Base-by-base conservation (phyloP, 495 filamentous ascomycete genomes). In the Penicillium ochrochloron region DNA sequence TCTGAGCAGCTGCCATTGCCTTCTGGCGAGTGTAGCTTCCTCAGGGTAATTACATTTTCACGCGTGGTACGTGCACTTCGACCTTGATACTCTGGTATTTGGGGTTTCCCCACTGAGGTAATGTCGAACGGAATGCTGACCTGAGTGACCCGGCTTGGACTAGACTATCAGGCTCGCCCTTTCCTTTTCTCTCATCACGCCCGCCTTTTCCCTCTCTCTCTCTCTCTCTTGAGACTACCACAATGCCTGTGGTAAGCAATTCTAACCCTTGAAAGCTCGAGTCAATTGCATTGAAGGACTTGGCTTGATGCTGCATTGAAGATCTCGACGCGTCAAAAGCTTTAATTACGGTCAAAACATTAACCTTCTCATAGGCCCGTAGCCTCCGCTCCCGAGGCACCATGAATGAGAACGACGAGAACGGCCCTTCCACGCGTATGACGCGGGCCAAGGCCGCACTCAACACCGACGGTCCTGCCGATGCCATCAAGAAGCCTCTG, bases 401-500 rank as follows among this genome's bases (percentile, higher is more conserved):
- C 63, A 89, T 88, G 70, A 94, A 97, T 75, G 93, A 97, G 78
- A 97, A 97, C 71, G 95, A 97, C 72, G 95, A 98, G 83, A 97
- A 96, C 70, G 79, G 76, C 52, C 86, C 83, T 27, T 86, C 90
- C 61, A 89, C 87, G 76, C 93, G 94, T 78, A 70, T 97, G 72
- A 99, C 95, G 58, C 85, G 95, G 75, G 94, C 96, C 62, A 99
- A 99, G 80, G 87, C 93, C 15, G 89, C 90, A 25, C 79, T 94
- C 42, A 84, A 79, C 50, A 81, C 82, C 34, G 78, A 82, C 59
- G 86, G 86, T 64, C 82, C 81, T 50, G 78, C 82, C 39, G 80
- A 82, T 59, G 80, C 71, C 23, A 72, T 84, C 19, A 96, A 97
- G 83, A 91, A 91, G 73, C 80, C 88, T 4, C 76, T 94, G 50